phyloP scores from a whole-genome alignment of 2,329 filamentous ascomycete species.

The Ilyonectria mors-panacis region DNA sequence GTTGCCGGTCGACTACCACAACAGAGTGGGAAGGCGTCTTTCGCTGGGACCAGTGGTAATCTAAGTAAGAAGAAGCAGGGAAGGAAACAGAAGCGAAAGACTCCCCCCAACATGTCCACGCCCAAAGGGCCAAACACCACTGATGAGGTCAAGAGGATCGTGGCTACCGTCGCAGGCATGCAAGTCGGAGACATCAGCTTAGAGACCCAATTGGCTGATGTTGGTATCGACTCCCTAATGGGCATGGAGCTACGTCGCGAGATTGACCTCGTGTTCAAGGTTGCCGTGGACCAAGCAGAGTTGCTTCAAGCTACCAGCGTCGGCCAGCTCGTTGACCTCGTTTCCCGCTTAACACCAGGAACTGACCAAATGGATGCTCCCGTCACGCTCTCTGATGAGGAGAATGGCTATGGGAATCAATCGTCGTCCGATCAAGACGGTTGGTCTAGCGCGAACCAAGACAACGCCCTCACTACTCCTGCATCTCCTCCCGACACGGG shows the following conservation, averaged over 20 bases:
- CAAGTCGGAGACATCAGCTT: slow-evolving; percentile 13
- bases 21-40: too few relatives aligned
- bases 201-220: slow-evolving; percentile 9
- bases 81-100: neutral
- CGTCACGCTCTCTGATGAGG: too few relatives aligned
- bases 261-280: slow-evolving; percentile 11
- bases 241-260: slow-evolving; percentile 28
- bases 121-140: neutral
- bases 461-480: too few relatives aligned
- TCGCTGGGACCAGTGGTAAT: too few relatives aligned
- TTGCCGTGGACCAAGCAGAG: neutral
- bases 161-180: slow-evolving; percentile 15
- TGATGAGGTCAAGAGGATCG: neutral
- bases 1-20: too few relatives aligned
- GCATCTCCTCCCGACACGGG: too few relatives aligned
- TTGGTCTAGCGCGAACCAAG: too few relatives aligned
- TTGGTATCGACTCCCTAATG: slow-evolving; percentile 30
- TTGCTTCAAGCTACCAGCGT: neutral
- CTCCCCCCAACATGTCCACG: too few relatives aligned
- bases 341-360: too few relatives aligned
- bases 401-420: too few relatives aligned
- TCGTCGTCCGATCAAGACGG: too few relatives aligned
- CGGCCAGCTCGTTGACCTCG: neutral
- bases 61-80: neutral
- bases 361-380: too few relatives aligned